phyloP scores from a whole-genome alignment of 2,329 filamentous ascomycete genomes.

The Tolypocladium endophyticum region DNA sequence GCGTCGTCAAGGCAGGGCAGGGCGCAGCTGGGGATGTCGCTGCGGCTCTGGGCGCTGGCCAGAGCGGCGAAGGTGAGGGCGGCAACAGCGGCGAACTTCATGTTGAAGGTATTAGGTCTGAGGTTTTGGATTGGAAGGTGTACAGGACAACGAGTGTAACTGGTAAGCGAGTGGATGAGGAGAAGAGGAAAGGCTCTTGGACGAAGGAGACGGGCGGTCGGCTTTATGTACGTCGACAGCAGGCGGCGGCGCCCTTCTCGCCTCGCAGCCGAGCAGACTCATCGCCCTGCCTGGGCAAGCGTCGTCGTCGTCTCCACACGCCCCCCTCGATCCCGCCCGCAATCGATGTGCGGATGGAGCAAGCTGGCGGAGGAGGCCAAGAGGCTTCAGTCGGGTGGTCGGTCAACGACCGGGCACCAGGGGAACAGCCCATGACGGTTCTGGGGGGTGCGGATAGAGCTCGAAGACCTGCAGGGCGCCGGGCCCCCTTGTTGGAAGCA shows the following conservation, averaged over 20 bases:
- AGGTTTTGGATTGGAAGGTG: constrained; percentile 1
- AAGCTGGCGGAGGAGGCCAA: not conserved
- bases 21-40: constrained; percentile 27
- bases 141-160: constrained; percentile 19
- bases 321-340: not conserved
- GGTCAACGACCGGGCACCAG: not conserved
- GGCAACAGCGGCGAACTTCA: constrained; percentile 25
- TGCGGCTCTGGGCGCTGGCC: constrained; percentile 21
- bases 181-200: not conserved
- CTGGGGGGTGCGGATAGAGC: not conserved
- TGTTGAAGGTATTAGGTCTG: constrained; percentile 16
- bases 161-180: constrained; percentile 20
- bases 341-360: not conserved
- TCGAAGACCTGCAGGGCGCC: not conserved
- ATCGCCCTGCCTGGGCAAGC: not conserved
- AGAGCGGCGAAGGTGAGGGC: constrained; percentile 22
- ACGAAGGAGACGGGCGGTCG: constrained; percentile 8
- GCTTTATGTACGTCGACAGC: constrained; percentile 18
- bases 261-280: not conserved
- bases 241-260: too few species aligned
- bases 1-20: constrained; percentile 23
- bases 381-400: not conserved
- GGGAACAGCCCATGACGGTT: too few species aligned
- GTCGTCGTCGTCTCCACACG: not conserved
- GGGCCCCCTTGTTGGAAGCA: not conserved